These are phyloP conservation scores for Sporothrix luriei DNA, from an alignment of 2,329 filamentous ascomycete genomes.

Conservation along the genomic window DNA sequence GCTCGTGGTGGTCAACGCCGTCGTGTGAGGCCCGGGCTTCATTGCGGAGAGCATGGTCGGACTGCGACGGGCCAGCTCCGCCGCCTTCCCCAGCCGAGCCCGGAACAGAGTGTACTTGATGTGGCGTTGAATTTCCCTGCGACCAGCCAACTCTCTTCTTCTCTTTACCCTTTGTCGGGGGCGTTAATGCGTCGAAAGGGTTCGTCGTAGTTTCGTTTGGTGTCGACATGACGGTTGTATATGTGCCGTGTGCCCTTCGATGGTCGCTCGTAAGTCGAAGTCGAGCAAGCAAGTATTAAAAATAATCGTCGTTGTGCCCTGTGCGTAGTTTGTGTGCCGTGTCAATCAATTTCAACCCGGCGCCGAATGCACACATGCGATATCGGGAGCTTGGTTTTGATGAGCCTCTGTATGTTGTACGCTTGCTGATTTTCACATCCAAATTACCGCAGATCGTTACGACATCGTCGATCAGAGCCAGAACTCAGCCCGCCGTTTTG, in stretches of 20 bases:
- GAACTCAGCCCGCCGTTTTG: neutral
- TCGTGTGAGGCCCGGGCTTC: constrained; percentile 28
- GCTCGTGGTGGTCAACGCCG: constrained; percentile 36
- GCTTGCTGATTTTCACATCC: neutral
- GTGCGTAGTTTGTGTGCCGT: neutral
- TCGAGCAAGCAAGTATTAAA: neutral
- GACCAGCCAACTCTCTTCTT: constrained; percentile 38
- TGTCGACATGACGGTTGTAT: constrained; percentile 31
- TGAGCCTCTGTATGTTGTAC: no score
- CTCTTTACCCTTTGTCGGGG: constrained; percentile 34
- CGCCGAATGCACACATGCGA: no score
- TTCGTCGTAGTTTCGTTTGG: constrained; percentile 18
- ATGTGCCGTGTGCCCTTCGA: constrained; percentile 10
- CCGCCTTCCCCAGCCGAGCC: neutral
- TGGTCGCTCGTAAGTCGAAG: neutral
- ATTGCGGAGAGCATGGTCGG: neutral
- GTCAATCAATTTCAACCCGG: neutral
- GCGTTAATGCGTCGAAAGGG: constrained; percentile 19
- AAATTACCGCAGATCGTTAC: neutral
- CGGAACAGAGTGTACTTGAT: neutral
- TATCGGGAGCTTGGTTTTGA: no score
- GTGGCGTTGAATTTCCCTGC: constrained; percentile 22
- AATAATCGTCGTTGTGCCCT: neutral
- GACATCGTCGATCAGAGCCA: neutral
- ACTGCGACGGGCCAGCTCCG: neutral